Conservation (phyloP, 768 basidiomycete genomes). For the Boletus barrowsii region DNA sequence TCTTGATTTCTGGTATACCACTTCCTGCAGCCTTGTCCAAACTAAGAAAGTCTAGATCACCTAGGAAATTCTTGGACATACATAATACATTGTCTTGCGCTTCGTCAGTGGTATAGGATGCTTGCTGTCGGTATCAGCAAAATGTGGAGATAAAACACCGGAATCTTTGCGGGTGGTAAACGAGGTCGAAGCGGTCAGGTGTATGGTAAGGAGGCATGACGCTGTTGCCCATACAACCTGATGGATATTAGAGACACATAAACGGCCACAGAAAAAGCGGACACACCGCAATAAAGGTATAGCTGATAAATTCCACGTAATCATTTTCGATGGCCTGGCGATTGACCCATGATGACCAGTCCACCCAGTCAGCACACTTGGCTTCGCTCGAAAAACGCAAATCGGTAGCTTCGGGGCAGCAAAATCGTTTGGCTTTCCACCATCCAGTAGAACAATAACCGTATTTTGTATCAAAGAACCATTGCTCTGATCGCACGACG, state of each 20-base stretch:
- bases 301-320: slow-evolving; percentile 65
- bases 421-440: slow-evolving; percentile 78
- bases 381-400: slow-evolving; percentile 26
- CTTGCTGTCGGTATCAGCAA: slow-evolving; percentile 33
- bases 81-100: slow-evolving; percentile 81
- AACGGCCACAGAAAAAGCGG: slow-evolving; percentile 4
- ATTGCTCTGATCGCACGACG: slow-evolving; percentile 82
- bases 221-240: slow-evolving; percentile 70
- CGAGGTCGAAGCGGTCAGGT: slow-evolving; percentile 84
- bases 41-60: slow-evolving; percentile 9
- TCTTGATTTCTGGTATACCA: slow-evolving; percentile 97
- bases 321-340: slow-evolving; percentile 25
- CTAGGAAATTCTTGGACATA: slow-evolving; percentile 37
- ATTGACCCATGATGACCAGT: slow-evolving; percentile 55
- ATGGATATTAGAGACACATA: background rate
- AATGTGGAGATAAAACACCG: slow-evolving; percentile 54
- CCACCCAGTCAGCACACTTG: slow-evolving; percentile 65
- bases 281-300: slow-evolving; percentile 75
- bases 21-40: slow-evolving; percentile 78
- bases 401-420: slow-evolving; percentile 52
- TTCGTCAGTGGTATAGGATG: slow-evolving; percentile 33
- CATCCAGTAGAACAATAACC: slow-evolving; percentile 74
- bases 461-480: slow-evolving; percentile 89
- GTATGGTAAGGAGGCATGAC: slow-evolving; percentile 79
- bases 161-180: slow-evolving; percentile 90